Evolutionary conservation across 176 grass and related monocot species (phyloP).

Genomic region (Rhynchospora breviuscula): DNA sequence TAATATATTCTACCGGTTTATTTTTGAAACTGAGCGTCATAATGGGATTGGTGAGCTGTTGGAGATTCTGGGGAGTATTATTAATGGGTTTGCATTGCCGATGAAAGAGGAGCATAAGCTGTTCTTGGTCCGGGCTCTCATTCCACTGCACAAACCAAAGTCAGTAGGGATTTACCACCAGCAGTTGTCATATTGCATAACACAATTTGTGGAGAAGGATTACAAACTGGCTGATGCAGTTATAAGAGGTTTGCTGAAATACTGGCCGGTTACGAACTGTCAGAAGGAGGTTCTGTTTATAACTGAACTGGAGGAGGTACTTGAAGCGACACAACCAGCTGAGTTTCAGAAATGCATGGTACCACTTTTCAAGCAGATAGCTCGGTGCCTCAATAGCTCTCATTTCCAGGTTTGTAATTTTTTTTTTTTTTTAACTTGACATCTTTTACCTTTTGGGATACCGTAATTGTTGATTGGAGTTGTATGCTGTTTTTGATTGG

Average conservation of each 20-base stretch:
- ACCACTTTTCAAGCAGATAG: conserved; percentile 82
- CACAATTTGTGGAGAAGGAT: conserved; percentile 92
- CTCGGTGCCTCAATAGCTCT: conserved; percentile 72
- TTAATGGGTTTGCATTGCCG: conserved; percentile 82
- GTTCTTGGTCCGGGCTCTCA: conserved; percentile 63
- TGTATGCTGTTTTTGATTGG: neutral
- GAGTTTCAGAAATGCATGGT: conserved; percentile 92
- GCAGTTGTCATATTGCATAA: conserved; percentile 79
- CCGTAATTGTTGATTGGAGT: neutral
- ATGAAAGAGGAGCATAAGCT: conserved; percentile 97
- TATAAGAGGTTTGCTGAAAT: conserved; percentile 77
- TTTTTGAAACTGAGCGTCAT: conserved; percentile 81
- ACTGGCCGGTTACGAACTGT: conserved; percentile 89
- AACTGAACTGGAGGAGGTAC: conserved; percentile 78
- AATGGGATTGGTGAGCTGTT: conserved; percentile 68
- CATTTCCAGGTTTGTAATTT: conserved; percentile 68
- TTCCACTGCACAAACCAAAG: conserved; percentile 83
- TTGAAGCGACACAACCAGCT: conserved; percentile 62
- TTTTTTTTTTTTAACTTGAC: neutral
- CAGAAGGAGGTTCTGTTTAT: conserved; percentile 90
- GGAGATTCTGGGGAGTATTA: conserved; percentile 87
- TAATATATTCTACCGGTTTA: conserved; percentile 84
- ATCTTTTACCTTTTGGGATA: neutral
- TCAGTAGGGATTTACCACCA: conserved; percentile 71
- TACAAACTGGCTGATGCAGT: conserved; percentile 74